Conservation (phyloP, 805 yeast genomes). For the Sugiyamaella floridensis region DNA sequence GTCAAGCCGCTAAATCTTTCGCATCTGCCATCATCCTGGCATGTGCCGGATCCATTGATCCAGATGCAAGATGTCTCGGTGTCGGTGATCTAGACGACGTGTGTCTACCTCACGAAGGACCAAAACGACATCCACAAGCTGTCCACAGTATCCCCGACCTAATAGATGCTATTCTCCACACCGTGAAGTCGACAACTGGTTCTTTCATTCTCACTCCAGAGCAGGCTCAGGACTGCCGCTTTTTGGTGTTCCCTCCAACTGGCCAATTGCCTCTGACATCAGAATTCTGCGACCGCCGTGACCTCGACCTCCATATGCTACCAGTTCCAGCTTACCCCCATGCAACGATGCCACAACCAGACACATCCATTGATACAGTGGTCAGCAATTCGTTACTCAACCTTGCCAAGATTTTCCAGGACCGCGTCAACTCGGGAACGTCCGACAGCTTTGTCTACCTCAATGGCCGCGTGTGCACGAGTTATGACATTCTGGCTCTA, state of each 20-base stretch:
- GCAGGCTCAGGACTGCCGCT: constrained; percentile 2
- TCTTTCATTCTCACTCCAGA: constrained; percentile 3
- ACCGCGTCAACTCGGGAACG: constrained; percentile 26
- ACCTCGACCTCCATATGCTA: not conserved
- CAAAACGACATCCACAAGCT: not conserved
- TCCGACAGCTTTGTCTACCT: constrained; percentile 19
- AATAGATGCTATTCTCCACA: not conserved
- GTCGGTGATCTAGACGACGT: constrained; percentile 5
- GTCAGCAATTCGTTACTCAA: constrained; percentile 28
- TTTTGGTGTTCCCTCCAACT: constrained; percentile 1
- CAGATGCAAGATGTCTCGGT: constrained; percentile 5
- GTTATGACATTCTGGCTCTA: constrained; percentile 24
- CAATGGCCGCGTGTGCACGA: constrained; percentile 24
- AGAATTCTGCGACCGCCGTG: not conserved
- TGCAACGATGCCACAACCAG: not conserved
- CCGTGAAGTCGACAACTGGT: not conserved
- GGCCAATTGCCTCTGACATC: constrained; percentile 3
- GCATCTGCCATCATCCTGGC: constrained; percentile 14
- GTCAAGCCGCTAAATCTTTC: constrained; percentile 22
- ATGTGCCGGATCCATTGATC: not conserved
- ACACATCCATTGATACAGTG: constrained; percentile 18
- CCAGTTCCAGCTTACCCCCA: constrained; percentile 1
- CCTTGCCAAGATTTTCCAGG: constrained; percentile 30
- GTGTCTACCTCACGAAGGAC: no score
- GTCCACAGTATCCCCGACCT: not conserved